Conservation (phyloP, 371 early-diverging fungal species). For the Mucor piriformis region DNA sequence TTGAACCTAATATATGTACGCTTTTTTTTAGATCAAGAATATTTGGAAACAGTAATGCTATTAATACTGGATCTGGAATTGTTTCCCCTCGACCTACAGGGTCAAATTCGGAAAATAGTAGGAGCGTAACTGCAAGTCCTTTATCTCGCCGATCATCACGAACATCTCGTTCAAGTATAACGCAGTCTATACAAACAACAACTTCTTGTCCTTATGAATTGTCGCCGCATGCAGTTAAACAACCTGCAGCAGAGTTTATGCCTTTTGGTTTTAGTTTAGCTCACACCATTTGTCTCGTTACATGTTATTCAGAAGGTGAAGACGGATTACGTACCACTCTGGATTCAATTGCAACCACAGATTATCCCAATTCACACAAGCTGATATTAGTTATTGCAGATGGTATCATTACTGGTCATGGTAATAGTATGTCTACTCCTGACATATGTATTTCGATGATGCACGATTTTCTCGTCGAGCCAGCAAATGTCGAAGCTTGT, state of each 20-base stretch:
- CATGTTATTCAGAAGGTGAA: conserved; percentile 93
- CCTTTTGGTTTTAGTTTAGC: conserved; percentile 72
- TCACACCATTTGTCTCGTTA: conserved; percentile 78
- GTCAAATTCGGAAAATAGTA: conserved; percentile 19
- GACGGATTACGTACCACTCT: conserved; percentile 93
- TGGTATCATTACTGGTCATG: conserved; percentile 82
- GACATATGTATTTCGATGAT: conserved; percentile 85
- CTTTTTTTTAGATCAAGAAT: conserved; percentile 13
- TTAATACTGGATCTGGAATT: neutral
- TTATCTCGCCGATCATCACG: conserved; percentile 21
- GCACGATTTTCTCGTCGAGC: conserved; percentile 69
- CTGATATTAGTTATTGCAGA: conserved; percentile 91
- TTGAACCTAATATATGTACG: neutral
- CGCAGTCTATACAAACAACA: conserved; percentile 5
- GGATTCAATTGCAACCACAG: conserved; percentile 91
- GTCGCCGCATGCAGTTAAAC: conserved; percentile 40
- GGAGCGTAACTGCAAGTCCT: conserved; percentile 20
- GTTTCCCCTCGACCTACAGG: conserved; percentile 23
- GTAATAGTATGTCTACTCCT: conserved; percentile 77
- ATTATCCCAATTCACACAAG: conserved; percentile 92
- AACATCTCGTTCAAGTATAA: conserved; percentile 7
- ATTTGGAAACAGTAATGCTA: conserved; percentile 2
- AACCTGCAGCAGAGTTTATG: conserved; percentile 54
- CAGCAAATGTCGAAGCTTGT: conserved; percentile 62
- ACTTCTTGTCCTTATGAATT: conserved; percentile 22